phyloP scores from a whole-genome alignment of 345 rosid genomes.

The Corchorus olitorius region DNA sequence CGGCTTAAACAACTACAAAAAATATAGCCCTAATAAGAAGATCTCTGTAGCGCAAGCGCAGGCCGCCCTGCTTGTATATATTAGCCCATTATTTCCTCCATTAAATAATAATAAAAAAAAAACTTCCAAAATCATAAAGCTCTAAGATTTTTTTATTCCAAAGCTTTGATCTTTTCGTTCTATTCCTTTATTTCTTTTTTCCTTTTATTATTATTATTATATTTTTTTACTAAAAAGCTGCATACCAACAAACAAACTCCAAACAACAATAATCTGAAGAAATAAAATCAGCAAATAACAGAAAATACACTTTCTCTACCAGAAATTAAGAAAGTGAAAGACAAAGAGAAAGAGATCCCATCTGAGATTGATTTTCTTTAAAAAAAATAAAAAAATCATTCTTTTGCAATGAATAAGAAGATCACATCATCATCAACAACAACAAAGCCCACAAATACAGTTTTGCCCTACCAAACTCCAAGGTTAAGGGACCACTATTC shows the following conservation, averaged over 20 bases:
- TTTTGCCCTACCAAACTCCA: constrained; percentile 86
- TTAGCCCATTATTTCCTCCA: too few relatives aligned
- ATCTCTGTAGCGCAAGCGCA: too few relatives aligned
- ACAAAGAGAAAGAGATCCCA: constrained; percentile 5
- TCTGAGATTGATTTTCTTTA: constrained; percentile 7
- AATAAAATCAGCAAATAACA: neutral
- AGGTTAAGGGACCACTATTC: constrained; percentile 75
- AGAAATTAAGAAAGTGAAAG: neutral
- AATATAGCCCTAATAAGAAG: too few relatives aligned
- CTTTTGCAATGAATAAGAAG: constrained; percentile 25
- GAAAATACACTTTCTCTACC: neutral
- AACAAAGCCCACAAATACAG: constrained; percentile 48
- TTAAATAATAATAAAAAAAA: neutral
- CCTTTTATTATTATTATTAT: too few relatives aligned
- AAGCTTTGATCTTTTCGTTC: too few relatives aligned
- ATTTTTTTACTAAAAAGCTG: too few relatives aligned
- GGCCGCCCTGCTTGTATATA: too few relatives aligned
- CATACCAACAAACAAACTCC: neutral
- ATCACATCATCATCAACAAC: constrained; percentile 19
- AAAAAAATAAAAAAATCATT: constrained; percentile 23
- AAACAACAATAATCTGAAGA: neutral
- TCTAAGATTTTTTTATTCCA: neutral
- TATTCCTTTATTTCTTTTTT: too few relatives aligned
- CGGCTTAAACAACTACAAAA: too few relatives aligned
- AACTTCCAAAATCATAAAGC: neutral